A percentile compares a stretch with the other conserved stretches of the same genome.
Evolutionary conservation across 2,329 filamentous ascomycete species (phyloP).

Genomic region (Talaromyces sp.): DNA sequence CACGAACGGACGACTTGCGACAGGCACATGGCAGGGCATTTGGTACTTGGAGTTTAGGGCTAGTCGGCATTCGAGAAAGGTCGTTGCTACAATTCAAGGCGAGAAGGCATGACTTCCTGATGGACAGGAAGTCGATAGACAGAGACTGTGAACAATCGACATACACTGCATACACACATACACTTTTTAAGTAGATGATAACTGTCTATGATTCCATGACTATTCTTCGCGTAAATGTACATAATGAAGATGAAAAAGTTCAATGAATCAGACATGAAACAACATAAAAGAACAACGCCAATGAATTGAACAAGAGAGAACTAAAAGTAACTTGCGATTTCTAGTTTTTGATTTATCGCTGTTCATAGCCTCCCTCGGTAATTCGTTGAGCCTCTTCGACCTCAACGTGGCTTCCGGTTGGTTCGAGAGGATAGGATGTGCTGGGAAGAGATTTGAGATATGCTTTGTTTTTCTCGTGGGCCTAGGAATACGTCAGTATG

Average conservation of each 20-base stretch:
- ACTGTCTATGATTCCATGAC: conserved; percentile 33
- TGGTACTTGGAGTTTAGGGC: conserved; percentile 91
- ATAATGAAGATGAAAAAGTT: conserved; percentile 30
- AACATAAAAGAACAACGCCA: conserved; percentile 12
- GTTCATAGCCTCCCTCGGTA: conserved; percentile 57
- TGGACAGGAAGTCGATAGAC: background rate
- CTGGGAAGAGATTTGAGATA: conserved; percentile 77
- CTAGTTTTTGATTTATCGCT: conserved; percentile 49
- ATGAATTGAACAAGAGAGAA: conserved; percentile 7
- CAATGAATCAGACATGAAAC: conserved; percentile 21
- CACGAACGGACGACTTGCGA: conserved; percentile 72
- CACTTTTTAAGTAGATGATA: background rate
- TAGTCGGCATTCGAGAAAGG: conserved; percentile 70
- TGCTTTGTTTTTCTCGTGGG: conserved; percentile 81
- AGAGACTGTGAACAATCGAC: background rate
- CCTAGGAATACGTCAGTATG: conserved; percentile 52
- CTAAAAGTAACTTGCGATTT: conserved; percentile 9
- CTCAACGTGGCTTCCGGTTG: conserved; percentile 58
- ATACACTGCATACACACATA: background rate
- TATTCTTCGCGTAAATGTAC: conserved; percentile 23
- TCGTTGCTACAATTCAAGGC: conserved; percentile 93
- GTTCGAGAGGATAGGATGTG: conserved; percentile 75
- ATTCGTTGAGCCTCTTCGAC: conserved; percentile 58
- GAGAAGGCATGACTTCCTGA: conserved; percentile 52
- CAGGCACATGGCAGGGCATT: conserved; percentile 66